Percentiles rank a stretch among this genome's conserved stretches.
Evolutionary conservation across 805 yeast species (phyloP).

Genomic region (Wickerhamiella sergipiensis): DNA sequence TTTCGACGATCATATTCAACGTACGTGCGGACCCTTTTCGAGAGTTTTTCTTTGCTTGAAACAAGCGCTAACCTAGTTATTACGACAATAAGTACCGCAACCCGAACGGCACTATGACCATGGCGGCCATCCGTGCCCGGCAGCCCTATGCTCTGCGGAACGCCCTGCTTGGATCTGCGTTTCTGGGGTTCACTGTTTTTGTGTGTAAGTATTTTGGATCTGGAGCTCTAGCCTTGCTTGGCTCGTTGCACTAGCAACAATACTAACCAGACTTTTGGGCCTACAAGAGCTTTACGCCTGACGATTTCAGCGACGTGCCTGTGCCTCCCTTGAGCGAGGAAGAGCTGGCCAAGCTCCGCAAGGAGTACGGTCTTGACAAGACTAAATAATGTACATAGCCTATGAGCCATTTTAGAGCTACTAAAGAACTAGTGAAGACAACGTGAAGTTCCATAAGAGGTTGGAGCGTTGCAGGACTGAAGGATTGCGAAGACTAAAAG

Average conservation of each 20-base stretch:
- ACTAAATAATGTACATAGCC: slow-evolving; percentile 3
- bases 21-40: background rate
- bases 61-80: background rate
- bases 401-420: too few species aligned
- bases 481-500: too few species aligned
- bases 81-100: slow-evolving; percentile 31
- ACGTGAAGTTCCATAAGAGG: too few species aligned
- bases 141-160: slow-evolving; percentile 74
- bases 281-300: slow-evolving; percentile 30
- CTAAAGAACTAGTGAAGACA: too few species aligned
- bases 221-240: background rate
- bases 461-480: too few species aligned
- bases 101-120: slow-evolving; percentile 78
- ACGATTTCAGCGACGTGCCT: slow-evolving; percentile 84
- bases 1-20: slow-evolving; percentile 1
- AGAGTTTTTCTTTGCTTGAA: background rate
- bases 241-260: too few species aligned
- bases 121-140: slow-evolving; percentile 84
- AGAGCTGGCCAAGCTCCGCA: slow-evolving; percentile 56
- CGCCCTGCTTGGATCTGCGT: slow-evolving; percentile 42
- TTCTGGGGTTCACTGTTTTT: slow-evolving; percentile 53
- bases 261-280: slow-evolving; percentile 18
- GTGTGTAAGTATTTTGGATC: slow-evolving; percentile 34
- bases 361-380: slow-evolving; percentile 46
- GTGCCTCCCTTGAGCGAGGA: slow-evolving; percentile 80